Conservation (phyloP, 306 rosid genomes). For the Glycine tomentella region DNA sequence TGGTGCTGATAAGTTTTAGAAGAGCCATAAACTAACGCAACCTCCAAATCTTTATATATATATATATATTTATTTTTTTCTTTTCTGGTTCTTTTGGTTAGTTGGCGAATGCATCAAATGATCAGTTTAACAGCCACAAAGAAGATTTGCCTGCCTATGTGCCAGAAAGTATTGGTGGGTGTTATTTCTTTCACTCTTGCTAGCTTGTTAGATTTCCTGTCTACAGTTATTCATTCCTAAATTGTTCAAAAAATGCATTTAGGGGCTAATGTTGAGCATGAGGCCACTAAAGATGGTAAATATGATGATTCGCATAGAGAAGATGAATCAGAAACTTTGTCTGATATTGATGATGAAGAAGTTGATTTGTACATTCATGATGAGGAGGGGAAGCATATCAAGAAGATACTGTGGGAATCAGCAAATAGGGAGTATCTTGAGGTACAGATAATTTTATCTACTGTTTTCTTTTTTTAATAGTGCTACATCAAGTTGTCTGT, state of each 20-base stretch:
- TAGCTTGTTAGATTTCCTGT: not conserved
- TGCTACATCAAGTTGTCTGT: not conserved
- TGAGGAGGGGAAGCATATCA: constrained; percentile 59
- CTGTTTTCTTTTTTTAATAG: not conserved
- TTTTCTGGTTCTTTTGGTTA: constrained; percentile 40
- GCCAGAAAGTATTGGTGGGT: constrained; percentile 42
- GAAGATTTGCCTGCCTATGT: constrained; percentile 41
- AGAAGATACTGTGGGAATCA: constrained; percentile 67
- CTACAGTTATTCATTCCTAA: constrained; percentile 28
- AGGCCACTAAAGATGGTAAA: constrained; percentile 37
- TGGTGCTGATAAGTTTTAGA: constrained; percentile 3
- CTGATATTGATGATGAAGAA: constrained; percentile 74
- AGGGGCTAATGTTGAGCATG: constrained; percentile 44
- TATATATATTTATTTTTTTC: too few relatives aligned
- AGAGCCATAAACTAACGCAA: not conserved
- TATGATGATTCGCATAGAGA: constrained; percentile 41
- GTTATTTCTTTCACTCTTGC: not conserved
- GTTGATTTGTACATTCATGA: constrained; percentile 65
- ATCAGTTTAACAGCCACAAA: constrained; percentile 13
- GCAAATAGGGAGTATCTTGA: constrained; percentile 62
- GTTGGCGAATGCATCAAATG: constrained; percentile 47
- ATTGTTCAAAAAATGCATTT: constrained; percentile 24
- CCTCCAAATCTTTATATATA: not conserved
- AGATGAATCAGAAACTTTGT: constrained; percentile 64
- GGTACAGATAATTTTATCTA: constrained; percentile 49